Conservation (phyloP, 23 red algal genomes). For the Pyropia haitanensis region DNA sequence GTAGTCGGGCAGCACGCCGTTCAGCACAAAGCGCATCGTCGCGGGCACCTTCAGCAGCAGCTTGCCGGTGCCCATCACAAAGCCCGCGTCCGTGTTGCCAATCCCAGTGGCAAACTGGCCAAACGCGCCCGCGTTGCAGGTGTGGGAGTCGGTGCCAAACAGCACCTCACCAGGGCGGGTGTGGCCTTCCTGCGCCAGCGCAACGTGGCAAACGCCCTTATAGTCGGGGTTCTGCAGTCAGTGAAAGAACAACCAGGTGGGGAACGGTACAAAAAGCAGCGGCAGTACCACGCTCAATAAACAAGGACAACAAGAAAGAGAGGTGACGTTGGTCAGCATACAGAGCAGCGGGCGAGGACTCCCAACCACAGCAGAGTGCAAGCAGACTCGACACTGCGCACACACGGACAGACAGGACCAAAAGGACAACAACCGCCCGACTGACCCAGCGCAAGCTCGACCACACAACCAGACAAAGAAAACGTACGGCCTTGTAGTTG, state of each 20-base stretch:
- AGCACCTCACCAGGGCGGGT: conserved; percentile 82
- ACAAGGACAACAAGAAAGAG: too few relatives aligned
- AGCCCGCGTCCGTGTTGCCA: conserved; percentile 93
- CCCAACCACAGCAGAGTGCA: too few relatives aligned
- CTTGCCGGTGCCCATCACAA: conserved; percentile 95
- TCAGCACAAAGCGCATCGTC: conserved; percentile 83
- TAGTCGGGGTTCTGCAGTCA: conserved; percentile 67
- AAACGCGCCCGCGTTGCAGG: conserved; percentile 95
- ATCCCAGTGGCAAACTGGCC: conserved; percentile 96
- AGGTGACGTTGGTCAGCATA: too few relatives aligned
- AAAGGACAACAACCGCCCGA: too few relatives aligned
- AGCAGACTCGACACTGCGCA: too few relatives aligned
- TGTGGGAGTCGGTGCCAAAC: conserved; percentile 97
- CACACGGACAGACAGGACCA: too few relatives aligned
- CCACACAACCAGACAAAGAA: too few relatives aligned
- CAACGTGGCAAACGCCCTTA: conserved; percentile 97
- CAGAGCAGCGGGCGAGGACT: too few relatives aligned
- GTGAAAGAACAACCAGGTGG: too few relatives aligned
- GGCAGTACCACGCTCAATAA: too few relatives aligned
- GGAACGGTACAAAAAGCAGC: too few relatives aligned
- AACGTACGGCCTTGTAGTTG: conserved; percentile 17
- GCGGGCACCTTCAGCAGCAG: conserved; percentile 93
- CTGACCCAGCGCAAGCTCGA: too few relatives aligned
- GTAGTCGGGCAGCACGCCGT: conserved; percentile 90
- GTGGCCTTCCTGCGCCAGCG: conserved; percentile 94